phyloP scores from a whole-genome alignment of 2,329 filamentous ascomycete genomes.

The Stagonosporopsis tanaceti region DNA sequence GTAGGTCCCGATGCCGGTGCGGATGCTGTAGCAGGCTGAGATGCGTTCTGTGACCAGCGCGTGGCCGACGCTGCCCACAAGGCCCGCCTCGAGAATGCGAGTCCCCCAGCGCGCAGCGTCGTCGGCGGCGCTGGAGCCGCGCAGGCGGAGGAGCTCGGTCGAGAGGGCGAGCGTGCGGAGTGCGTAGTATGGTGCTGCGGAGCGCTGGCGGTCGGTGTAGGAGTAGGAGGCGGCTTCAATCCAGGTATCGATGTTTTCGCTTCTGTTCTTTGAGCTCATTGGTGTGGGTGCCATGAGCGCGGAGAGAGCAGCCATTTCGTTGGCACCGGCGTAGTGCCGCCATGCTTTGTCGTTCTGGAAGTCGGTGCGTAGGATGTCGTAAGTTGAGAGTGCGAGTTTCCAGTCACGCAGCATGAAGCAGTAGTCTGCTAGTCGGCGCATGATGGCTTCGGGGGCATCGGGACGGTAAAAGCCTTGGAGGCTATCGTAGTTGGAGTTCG shows the following conservation, averaged over 20 bases:
- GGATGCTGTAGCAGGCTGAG: conserved; percentile 81
- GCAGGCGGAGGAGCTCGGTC: conserved; percentile 81
- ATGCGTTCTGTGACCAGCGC: conserved; percentile 87
- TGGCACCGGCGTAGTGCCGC: conserved; percentile 90
- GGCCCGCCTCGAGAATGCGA: conserved; percentile 75
- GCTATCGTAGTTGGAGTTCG: conserved; percentile 77
- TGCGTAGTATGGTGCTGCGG: conserved; percentile 79
- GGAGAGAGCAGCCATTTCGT: conserved; percentile 92
- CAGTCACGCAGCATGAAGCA: conserved; percentile 97
- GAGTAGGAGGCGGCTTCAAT: conserved; percentile 92
- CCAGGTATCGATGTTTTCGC: conserved; percentile 84
- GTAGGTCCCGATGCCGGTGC: conserved; percentile 70
- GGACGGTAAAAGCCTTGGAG: conserved; percentile 81
- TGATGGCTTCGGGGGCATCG: conserved; percentile 84
- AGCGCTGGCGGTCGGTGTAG: conserved; percentile 77
- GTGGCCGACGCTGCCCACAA: conserved; percentile 78
- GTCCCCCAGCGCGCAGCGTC: conserved; percentile 87
- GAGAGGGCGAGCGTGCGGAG: conserved; percentile 78
- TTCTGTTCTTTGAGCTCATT: conserved; percentile 75
- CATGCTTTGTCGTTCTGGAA: conserved; percentile 96
- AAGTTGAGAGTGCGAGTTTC: conserved; percentile 90
- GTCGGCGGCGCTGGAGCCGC: conserved; percentile 81
- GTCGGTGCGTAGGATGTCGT: conserved; percentile 87
- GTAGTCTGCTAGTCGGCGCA: conserved; percentile 94
- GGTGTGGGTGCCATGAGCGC: conserved; percentile 78